These are phyloP conservation scores for Corniculantispora saksenae DNA, from an alignment of 2,329 filamentous ascomycete species.

Conservation along the genomic window DNA sequence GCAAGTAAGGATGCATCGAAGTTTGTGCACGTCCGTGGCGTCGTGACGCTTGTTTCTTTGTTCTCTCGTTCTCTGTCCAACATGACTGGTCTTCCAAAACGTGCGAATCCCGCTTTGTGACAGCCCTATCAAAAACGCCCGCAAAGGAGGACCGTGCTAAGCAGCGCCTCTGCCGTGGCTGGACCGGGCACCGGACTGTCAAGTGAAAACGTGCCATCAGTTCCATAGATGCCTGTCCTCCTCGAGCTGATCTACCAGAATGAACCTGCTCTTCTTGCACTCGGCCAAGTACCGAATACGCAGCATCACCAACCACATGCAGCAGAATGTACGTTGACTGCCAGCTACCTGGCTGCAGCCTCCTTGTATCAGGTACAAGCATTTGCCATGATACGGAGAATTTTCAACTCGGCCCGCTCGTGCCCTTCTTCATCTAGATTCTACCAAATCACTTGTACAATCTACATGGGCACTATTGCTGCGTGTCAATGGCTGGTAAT, in stretches of 20 bases:
- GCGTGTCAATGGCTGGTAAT: background rate
- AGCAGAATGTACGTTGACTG: background rate
- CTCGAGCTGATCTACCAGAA: too few relatives aligned
- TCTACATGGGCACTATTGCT: background rate
- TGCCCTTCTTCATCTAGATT: background rate
- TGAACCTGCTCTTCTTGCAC: background rate
- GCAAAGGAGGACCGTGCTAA: background rate
- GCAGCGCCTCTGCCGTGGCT: background rate
- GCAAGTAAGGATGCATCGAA: background rate
- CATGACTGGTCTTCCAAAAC: background rate
- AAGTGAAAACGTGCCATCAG: too few relatives aligned
- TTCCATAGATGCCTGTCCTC: too few relatives aligned
- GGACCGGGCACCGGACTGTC: background rate
- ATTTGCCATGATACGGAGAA: too few relatives aligned
- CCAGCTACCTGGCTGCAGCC: background rate
- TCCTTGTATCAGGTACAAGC: background rate
- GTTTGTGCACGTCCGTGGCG: background rate
- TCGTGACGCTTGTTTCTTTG: background rate
- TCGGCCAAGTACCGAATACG: conserved; percentile 6
- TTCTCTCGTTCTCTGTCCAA: background rate
- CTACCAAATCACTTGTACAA: background rate
- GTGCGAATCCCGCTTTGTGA: background rate
- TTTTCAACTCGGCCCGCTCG: too few relatives aligned
- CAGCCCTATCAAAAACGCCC: background rate
- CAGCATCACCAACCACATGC: background rate